Evolutionary conservation across 2,329 filamentous ascomycete genomes (phyloP), one percentile per base, ranked within the genome.

Genomic region (Setomelanomma holmii): DNA sequence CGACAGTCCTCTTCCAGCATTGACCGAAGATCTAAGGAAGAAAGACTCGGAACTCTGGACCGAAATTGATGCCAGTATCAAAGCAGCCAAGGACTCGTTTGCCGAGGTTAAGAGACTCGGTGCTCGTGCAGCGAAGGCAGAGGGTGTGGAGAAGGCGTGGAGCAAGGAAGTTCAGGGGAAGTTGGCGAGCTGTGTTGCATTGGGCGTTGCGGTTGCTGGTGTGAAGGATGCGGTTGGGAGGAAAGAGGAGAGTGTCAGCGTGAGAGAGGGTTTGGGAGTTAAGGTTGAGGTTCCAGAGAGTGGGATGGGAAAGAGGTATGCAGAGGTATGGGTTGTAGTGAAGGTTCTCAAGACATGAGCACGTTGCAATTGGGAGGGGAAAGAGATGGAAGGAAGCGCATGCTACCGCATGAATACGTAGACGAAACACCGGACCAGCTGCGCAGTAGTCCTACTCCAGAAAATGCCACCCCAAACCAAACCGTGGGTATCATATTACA

Each of bases 281-380:
- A 72, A 65, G 48, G 60, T 77, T 5, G 72, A 70, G 39, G 61
- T 80, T 24, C 74, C 76, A 2, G 60, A 65, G 47, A 61, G 66
- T 5, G 75, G 64, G 43, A 65, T 58, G 41, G 74, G 67, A 34
- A 73, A 75, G 60, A 71, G 78, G 60, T 79, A 77, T 69, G 68
- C 74, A 21, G 71, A 72, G 40, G 79, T 76, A 60, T 82, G 79
- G 79, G 63, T 77, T 22, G 75, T 82, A n/a, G 78, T 74, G 4
- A 77, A 72, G 58, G 58, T 81, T 35, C 41, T 58, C 12, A 68
- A 66, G 53, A 43, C 21, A 27, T 64, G 48, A 36, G 40, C 21
- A 19, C 8, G 16, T n/a, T n/a, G n/a, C n/a, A n/a, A n/a, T n/a
- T n/a, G n/a, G n/a, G n/a, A n/a, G n/a, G n/a, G n/a, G n/a, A n/a